Evolutionary conservation across 2,329 filamentous ascomycete genomes (phyloP), one percentile per base, ranked within the genome.

Genomic region (Fonsecaea erecta): DNA sequence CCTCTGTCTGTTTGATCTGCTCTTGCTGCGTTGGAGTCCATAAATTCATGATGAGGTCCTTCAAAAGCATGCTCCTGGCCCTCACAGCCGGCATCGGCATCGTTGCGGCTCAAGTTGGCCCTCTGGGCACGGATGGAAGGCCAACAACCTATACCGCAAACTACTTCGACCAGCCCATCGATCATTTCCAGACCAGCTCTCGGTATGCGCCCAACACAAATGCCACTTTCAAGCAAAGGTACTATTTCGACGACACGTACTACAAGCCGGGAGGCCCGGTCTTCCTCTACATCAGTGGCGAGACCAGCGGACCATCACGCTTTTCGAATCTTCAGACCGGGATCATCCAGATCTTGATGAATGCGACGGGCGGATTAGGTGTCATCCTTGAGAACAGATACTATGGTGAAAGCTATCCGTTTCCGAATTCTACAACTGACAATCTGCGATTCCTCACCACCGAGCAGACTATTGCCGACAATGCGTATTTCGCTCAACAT

Each of bases 201-300:
- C 62, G 68, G 12, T 70, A 69, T 60, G 63, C 63, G n/a, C 67
- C 68, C n/a, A 63, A 64, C 37, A 64, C 60, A 12, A 69, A 64
- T 63, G 81, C 76, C 18, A 86, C 83, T 1, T 86, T 85, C 71
- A 78, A 78, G 56, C 84, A 86, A 72, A 79, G 83, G 53, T 86
- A 84, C 71, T 85, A 82, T 71, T 82, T 85, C 52, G 83, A 84
- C 67, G 76, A 78, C 4, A 79, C 79, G 0, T 84, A 85, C 72
- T 86, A 85, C 71, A 79, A 82, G 67, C 77, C 83, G 12, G 84
- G 84, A 18, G 83, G 83, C 0, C 84, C 82, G 1, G 77, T 84
- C 0, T 80, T 81, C 65, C 81, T 68, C 80, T 71, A 71, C 60
- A 71, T 71, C 40, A 67, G 64, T 46, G 54, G 74, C 52, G 76